Evolutionary conservation across 2,329 filamentous ascomycete genomes (phyloP).

Genomic region (Aspergillus proliferans): DNA sequence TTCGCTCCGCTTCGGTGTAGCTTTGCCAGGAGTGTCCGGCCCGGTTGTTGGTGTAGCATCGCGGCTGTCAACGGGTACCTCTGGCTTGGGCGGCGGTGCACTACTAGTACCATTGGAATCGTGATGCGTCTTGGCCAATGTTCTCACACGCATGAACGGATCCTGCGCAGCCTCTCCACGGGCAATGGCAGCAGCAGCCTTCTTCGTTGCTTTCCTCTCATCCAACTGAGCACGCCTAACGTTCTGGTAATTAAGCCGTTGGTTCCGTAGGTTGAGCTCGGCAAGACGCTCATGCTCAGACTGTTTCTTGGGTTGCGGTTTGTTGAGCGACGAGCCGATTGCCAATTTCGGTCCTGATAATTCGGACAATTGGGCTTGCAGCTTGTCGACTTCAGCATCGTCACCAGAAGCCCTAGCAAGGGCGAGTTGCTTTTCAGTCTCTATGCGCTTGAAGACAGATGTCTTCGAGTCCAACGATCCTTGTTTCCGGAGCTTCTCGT

Average conservation of each 20-base stretch:
- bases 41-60: conserved; percentile 47
- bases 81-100: conserved; percentile 18
- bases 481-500: conserved; percentile 67
- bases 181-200: conserved; percentile 55
- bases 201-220: conserved; percentile 61
- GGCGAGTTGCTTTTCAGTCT: conserved; percentile 59
- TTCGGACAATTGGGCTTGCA: conserved; percentile 45
- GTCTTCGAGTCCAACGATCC: conserved; percentile 61
- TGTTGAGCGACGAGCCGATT: conserved; percentile 61
- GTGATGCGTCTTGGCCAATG: conserved; percentile 62
- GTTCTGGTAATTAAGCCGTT: conserved; percentile 75
- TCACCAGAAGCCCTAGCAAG: conserved; percentile 62
- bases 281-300: conserved; percentile 76
- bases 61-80: conserved; percentile 31
- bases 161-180: conserved; percentile 56
- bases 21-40: conserved; percentile 47
- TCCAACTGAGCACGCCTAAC: conserved; percentile 86
- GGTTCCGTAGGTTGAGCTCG: conserved; percentile 76
- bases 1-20: conserved; percentile 46
- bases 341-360: conserved; percentile 58
- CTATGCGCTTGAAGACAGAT: conserved; percentile 61
- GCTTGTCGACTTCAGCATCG: conserved; percentile 46
- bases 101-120: conserved; percentile 48
- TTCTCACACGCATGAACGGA: conserved; percentile 56
- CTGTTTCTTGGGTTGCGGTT: conserved; percentile 49